phyloP scores from a whole-genome alignment of 1,284 basidiomycete genomes.

The Ustilago lituana region DNA sequence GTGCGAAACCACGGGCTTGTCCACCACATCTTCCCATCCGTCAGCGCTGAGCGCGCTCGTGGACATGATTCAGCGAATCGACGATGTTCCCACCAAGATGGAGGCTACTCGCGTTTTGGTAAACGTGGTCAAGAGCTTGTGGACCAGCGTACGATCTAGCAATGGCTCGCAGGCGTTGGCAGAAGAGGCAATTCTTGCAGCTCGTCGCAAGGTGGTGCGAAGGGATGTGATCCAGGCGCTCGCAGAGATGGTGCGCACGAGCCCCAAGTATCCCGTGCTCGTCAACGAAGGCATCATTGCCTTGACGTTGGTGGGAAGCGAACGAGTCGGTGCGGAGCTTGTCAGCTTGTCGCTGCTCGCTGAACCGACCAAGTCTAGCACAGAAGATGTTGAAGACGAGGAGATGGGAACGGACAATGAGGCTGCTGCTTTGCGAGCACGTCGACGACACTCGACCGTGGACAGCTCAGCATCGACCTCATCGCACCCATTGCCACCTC shows the following conservation, averaged over 20 bases:
- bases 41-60: constrained; percentile 76
- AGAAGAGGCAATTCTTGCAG: constrained; percentile 1
- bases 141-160: constrained; percentile 24
- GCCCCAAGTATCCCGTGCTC: constrained; percentile 81
- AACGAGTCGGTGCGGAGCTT: constrained; percentile 74
- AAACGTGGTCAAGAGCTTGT: constrained; percentile 73
- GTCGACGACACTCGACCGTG: constrained; percentile 32
- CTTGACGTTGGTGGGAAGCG: constrained; percentile 78
- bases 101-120: constrained; percentile 89
- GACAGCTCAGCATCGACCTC: constrained; percentile 40
- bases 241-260: constrained; percentile 78
- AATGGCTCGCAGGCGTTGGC: background rate
- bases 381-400: constrained; percentile 22
- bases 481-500: constrained; percentile 41
- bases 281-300: constrained; percentile 90
- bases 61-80: constrained; percentile 79
- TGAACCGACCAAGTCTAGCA: constrained; percentile 20
- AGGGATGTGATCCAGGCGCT: constrained; percentile 70
- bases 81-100: constrained; percentile 82
- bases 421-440: constrained; percentile 4
- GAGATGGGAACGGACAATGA: constrained; percentile 21
- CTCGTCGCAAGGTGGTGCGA: constrained; percentile 24
- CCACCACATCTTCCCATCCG: background rate
- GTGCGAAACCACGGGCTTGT: constrained; percentile 22
- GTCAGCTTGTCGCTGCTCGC: constrained; percentile 44